These are phyloP conservation scores for Arctium lappa DNA, from an alignment of 129 eudicot genomes.

Conservation along the genomic window DNA sequence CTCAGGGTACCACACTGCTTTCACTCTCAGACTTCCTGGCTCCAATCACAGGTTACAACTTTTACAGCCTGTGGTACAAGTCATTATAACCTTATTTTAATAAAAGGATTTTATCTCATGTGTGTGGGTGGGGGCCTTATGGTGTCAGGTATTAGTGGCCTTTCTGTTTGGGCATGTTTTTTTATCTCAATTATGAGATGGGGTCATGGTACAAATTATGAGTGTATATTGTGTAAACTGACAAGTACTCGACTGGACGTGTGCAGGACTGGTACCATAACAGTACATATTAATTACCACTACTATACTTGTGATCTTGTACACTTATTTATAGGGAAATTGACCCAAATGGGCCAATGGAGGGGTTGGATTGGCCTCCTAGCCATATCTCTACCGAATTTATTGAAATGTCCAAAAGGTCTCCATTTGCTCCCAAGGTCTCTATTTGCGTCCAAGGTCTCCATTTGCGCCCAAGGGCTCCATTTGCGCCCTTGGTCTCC, in stretches of 20 bases:
- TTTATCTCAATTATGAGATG: background rate
- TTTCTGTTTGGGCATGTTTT: constrained; percentile 11
- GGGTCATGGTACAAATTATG: background rate
- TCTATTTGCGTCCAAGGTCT: too few relatives aligned
- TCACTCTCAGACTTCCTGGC: too few relatives aligned
- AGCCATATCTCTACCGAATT: too few relatives aligned
- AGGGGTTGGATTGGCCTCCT: too few relatives aligned
- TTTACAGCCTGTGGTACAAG: background rate
- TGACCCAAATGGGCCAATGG: too few relatives aligned
- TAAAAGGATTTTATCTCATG: background rate
- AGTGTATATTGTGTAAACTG: background rate
- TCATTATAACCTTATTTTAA: background rate
- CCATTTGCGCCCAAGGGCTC: too few relatives aligned
- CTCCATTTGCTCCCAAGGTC: too few relatives aligned
- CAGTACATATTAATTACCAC: background rate
- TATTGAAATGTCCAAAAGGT: too few relatives aligned
- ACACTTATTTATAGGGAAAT: too few relatives aligned
- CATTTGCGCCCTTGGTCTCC: too few relatives aligned
- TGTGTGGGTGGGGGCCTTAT: constrained; percentile 7
- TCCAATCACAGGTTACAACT: background rate
- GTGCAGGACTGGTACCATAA: background rate
- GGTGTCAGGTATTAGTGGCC: constrained; percentile 11
- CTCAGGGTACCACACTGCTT: too few relatives aligned
- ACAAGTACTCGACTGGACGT: too few relatives aligned
- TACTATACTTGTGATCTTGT: background rate